Base-by-base conservation (phyloP, 352 stramenopile genomes). In the Phytopythium mirpurense region DNA sequence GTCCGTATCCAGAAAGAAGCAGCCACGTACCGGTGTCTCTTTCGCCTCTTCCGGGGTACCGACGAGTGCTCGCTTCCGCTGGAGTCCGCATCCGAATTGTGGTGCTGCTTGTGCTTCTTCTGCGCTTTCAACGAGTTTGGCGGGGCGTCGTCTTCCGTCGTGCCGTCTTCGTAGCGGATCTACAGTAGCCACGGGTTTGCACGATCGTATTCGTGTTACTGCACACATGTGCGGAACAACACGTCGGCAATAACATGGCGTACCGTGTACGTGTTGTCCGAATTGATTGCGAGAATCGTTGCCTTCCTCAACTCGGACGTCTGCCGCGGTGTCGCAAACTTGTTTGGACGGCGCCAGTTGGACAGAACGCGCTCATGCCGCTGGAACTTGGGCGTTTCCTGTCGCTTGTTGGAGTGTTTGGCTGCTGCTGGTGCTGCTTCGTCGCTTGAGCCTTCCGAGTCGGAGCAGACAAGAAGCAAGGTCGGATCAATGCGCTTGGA, bases 81-180 rank as follows among this genome's bases (percentile, higher is more conserved):
- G 6, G 54, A 64, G 29, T 35, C 56, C 9, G 14, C 26, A 10
- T 49, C 51, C 21, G 38, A 60, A 1, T n/a, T 44, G 3, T 52
- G 54, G 11, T 27, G 18, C 11, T 38, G 38, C n/a, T 62, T 62
- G 19, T 52, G 42, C 15, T 69, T 64, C 38, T 43, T 41, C 5
- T 6, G 31, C 16, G 29, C 1, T 42, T 70, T 69, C 10, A 87
- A 37, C 0, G 70, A 59, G n/a, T 72, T 54, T 14, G 53, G 31
- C 0, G 76, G 76, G 2, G 62, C 68, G 21, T 85, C 77, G 59
- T 88, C 77, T 59, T 85, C 77, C 2, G 83, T 67, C 19, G 68
- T 55, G 23, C 71, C 73, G 44, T 69, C 63, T 6, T 51, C 69
- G 40, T 78, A 83, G 48, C 71, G 73, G 60, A 86, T 78, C 75